A percentile compares a stretch with the other conserved stretches of the same genome.
These are phyloP conservation scores for Podaxis rugospora DNA, from an alignment of 768 basidiomycete genomes.

Conservation along the genomic window DNA sequence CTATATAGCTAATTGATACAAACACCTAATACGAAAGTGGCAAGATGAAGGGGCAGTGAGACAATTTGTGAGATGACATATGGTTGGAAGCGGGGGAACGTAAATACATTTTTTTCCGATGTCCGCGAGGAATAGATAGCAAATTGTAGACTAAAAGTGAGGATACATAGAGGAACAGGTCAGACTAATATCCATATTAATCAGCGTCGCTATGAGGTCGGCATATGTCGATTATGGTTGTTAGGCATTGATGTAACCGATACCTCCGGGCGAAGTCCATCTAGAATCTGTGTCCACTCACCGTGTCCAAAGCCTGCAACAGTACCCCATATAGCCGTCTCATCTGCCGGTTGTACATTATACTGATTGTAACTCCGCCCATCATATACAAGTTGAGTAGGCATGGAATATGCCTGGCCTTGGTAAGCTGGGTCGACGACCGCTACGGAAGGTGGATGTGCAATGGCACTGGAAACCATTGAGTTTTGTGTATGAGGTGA, in stretches of 20 bases:
- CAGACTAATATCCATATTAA: neutral
- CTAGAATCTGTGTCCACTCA: slow-evolving; percentile 65
- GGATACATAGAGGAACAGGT: slow-evolving; percentile 12
- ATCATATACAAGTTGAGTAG: slow-evolving; percentile 31
- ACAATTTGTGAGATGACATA: neutral
- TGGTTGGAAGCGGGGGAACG: slow-evolving; percentile 1
- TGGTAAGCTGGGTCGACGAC: slow-evolving; percentile 17
- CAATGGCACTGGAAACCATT: slow-evolving; percentile 17
- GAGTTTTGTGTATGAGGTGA: slow-evolving; percentile 23
- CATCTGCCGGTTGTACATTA: slow-evolving; percentile 52
- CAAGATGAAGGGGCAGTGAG: slow-evolving; percentile 7
- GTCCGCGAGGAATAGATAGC: slow-evolving; percentile 14
- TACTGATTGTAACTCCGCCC: slow-evolving; percentile 35
- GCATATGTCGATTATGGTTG: slow-evolving; percentile 28
- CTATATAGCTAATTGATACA: slow-evolving; percentile 30
- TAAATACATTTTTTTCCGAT: slow-evolving; percentile 11
- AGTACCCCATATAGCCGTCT: slow-evolving; percentile 70
- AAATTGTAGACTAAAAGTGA: slow-evolving; percentile 14
- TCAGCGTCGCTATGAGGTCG: slow-evolving; percentile 25
- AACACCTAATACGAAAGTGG: slow-evolving; percentile 14
- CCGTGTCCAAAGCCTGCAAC: slow-evolving; percentile 70
- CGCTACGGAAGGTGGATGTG: slow-evolving; percentile 17
- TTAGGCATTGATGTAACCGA: slow-evolving; percentile 14
- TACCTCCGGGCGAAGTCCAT: slow-evolving; percentile 53
- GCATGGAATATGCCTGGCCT: slow-evolving; percentile 10